Base-by-base conservation (phyloP, 768 basidiomycete species). In the Coprinellus aureogranulatus region DNA sequence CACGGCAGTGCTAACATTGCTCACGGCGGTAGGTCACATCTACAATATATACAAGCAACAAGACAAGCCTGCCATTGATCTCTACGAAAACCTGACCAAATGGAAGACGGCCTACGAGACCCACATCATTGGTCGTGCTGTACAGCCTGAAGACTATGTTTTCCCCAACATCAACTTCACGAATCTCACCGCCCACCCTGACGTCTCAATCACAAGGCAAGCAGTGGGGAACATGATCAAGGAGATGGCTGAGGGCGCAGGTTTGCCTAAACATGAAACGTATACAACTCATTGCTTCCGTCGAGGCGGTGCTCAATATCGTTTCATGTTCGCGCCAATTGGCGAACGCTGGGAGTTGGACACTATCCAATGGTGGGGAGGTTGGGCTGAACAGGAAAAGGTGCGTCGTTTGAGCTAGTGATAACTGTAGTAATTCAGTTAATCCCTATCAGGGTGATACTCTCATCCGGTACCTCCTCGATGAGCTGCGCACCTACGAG, bases 291-390 rank as follows among this genome's bases (percentile, higher is more conserved):
- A 74, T 50, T 71, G 65, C 41, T 72, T 70, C 40, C 68, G 67
- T 9, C 60, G 69, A 18, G 71, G 73, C 4, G 73, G 74, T 0
- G 67, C 70, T 1, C 72, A 74, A 54, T 74, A 74, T 48, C 58
- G 64, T 0, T 71, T 75, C 53, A 73, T 73, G 67, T 72, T 62
- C 61, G 72, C 73, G 1, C 74, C 70, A 1, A 30, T 70, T 25
- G 58, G 56, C 4, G 8, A 63, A 51, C 59, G 66, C 6, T 77
- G 75, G 74, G 52, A 64, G 0, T 48, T 75, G 23, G 46, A 49
- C 1, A 52, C 42, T 5, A 66, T 75, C 10, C 54, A 62, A n/a
- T 74, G 73, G 74, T 75, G 73, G 72, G 73, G 72, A 1, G 71
- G 73, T 1, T 75, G 73, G 74, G 70, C 71, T 20, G 28, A 58